phyloP scores from a whole-genome alignment of 495 filamentous ascomycete genomes.

The Lasiosphaeriaceae sp. region DNA sequence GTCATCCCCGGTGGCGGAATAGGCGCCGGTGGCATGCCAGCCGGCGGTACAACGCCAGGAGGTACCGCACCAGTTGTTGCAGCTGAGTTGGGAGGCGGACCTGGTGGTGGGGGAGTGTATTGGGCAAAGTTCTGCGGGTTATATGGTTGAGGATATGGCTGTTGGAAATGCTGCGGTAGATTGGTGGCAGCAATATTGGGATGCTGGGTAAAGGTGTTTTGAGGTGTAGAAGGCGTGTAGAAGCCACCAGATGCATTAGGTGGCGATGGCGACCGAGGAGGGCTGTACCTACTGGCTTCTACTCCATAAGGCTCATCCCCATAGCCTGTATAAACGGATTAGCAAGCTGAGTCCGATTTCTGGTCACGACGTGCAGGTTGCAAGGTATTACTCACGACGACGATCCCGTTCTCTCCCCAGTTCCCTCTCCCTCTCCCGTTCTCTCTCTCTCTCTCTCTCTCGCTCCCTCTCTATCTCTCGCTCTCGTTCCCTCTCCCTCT shows the following conservation, averaged over 20 bases:
- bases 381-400: slow-evolving; percentile 21
- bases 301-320: slow-evolving; percentile 32
- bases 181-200: slow-evolving; percentile 35
- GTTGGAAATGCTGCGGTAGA: slow-evolving; percentile 22
- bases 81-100: slow-evolving; percentile 23
- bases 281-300: slow-evolving; percentile 27
- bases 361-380: background rate
- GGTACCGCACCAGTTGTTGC: slow-evolving; percentile 9
- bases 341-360: background rate
- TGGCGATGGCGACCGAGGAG: slow-evolving; percentile 41
- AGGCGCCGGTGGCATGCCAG: slow-evolving; percentile 1
- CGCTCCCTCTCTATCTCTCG: slow-evolving; percentile 19
- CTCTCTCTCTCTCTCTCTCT: slow-evolving; percentile 14
- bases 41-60: slow-evolving; percentile 7
- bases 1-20: slow-evolving; percentile 11
- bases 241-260: slow-evolving; percentile 51
- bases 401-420: slow-evolving; percentile 41
- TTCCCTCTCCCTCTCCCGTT: slow-evolving; percentile 12
- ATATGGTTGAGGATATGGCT: slow-evolving; percentile 19
- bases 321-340: slow-evolving; percentile 29
- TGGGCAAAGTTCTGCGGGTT: slow-evolving; percentile 34
- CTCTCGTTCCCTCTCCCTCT: slow-evolving; percentile 18
- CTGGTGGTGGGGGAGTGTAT: slow-evolving; percentile 35
- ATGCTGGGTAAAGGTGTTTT: slow-evolving; percentile 37
- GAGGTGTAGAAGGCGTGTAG: slow-evolving; percentile 38